phyloP scores from a whole-genome alignment of 75 land plant genomes.

The Sequoia sempervirens region DNA sequence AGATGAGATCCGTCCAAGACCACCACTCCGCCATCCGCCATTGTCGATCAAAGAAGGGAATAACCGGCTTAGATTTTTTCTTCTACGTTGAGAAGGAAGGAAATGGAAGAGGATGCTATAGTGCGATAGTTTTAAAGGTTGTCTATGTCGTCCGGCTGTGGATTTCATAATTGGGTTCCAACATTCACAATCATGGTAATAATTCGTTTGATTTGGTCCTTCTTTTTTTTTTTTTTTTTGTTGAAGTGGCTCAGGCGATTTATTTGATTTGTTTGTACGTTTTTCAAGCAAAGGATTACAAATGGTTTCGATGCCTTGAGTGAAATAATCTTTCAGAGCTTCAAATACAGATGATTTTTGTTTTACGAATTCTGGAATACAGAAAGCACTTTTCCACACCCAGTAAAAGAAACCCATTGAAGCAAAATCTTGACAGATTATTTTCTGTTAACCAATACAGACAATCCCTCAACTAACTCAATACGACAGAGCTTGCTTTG shows the following conservation, averaged over 20 bases:
- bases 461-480: too few species aligned
- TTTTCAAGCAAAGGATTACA: neutral
- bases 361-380: too few species aligned
- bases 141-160: neutral
- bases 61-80: neutral
- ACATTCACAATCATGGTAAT: neutral
- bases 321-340: too few species aligned
- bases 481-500: too few species aligned
- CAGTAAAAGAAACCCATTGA: too few species aligned
- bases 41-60: constrained; percentile 16
- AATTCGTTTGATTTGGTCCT: constrained; percentile 1
- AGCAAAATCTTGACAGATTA: too few species aligned
- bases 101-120: neutral
- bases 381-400: too few species aligned
- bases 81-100: neutral
- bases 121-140: neutral
- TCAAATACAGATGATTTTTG: too few species aligned
- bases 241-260: neutral
- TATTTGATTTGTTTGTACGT: neutral
- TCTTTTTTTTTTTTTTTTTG: neutral
- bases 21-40: constrained; percentile 35
- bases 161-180: neutral
- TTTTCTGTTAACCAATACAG: too few species aligned
- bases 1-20: constrained; percentile 45
- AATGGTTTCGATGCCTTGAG: too few species aligned